Base-by-base conservation (phyloP, 352 stramenopile species). In the Phytophthora hybrid region DNA sequence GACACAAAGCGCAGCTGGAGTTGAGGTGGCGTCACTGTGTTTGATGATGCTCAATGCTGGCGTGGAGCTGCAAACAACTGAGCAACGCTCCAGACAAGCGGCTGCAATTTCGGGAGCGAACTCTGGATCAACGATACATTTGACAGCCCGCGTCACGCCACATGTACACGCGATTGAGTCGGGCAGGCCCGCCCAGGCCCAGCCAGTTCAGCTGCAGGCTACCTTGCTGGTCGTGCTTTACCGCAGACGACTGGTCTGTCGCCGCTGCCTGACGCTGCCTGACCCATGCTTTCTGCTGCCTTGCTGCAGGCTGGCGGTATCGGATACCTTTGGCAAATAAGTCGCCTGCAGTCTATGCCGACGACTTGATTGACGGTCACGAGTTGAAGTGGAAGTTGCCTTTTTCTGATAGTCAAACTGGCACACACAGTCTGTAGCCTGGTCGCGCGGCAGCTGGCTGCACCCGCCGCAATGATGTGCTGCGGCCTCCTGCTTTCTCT, bases 381-480 rank as follows among this genome's bases (percentile, higher is more conserved):
- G 10, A 41, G 34, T 49, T 49, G 41, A 49, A 49, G 41, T 21
- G 41, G 41, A 49, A 49, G 41, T 49, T 49, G 41, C 41, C 41
- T 21, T 49, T 49, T 49, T 49, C 11, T 41, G 9, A 13, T 11
- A 11, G 34, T 41, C 11, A 41, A 41, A 41, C 34, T 41, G 34
- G 34, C 34, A 16, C 10, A 41, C 4, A 26, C 23, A n/a, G n/a
- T n/a, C n/a, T n/a, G 41, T 49, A 49, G 41, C 41, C 41, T 49
- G 47, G 47, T 54, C 47, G 19, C 16, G 19, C 47, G 19, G 29
- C 49, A 52, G 53, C 63, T 52, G 62, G 62, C 41, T 63, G 18
- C 4, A n/a, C 59, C 58, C 51, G 49, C 19, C 21, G 32, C 34
- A 32, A 56, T 47, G 68, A 71, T 75, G 5, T 71, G 68, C 68